Conservation (phyloP, 805 yeast species). For the Nakazawaea holstii region DNA sequence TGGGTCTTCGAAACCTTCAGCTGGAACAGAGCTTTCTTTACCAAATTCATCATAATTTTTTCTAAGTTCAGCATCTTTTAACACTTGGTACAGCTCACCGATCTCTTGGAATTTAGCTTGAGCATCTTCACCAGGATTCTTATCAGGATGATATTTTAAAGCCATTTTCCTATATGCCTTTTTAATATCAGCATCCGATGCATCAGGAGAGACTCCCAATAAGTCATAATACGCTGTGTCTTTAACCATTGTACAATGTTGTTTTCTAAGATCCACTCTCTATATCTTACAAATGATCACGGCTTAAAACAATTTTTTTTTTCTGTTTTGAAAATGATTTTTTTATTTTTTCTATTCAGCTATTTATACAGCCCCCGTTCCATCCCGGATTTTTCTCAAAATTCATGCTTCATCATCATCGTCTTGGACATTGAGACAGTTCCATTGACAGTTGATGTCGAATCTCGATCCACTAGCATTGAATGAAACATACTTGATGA, state of each 20-base stretch:
- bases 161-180: slow-evolving; percentile 79
- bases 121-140: slow-evolving; percentile 70
- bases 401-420: background rate
- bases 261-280: background rate
- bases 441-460: slow-evolving; percentile 85
- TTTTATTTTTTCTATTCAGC: background rate
- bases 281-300: background rate
- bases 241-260: slow-evolving; percentile 49
- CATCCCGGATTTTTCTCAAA: background rate
- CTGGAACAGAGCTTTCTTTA: slow-evolving; percentile 64
- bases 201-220: slow-evolving; percentile 50
- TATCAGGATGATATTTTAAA: slow-evolving; percentile 74
- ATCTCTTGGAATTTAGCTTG: slow-evolving; percentile 62
- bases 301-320: background rate
- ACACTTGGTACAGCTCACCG: slow-evolving; percentile 72
- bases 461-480: slow-evolving; percentile 88
- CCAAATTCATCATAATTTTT: slow-evolving; percentile 71
- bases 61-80: slow-evolving; percentile 60
- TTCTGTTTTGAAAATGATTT: background rate
- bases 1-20: slow-evolving; percentile 73
- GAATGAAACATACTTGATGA: slow-evolving; percentile 85
- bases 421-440: slow-evolving; percentile 16
- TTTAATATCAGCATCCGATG: slow-evolving; percentile 63
- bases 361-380: slow-evolving; percentile 1
- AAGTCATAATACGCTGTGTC: slow-evolving; percentile 72